Conservation (phyloP, 225 moss, liverwort and hornwort species). For the Pseudisothecium myosuroides region DNA sequence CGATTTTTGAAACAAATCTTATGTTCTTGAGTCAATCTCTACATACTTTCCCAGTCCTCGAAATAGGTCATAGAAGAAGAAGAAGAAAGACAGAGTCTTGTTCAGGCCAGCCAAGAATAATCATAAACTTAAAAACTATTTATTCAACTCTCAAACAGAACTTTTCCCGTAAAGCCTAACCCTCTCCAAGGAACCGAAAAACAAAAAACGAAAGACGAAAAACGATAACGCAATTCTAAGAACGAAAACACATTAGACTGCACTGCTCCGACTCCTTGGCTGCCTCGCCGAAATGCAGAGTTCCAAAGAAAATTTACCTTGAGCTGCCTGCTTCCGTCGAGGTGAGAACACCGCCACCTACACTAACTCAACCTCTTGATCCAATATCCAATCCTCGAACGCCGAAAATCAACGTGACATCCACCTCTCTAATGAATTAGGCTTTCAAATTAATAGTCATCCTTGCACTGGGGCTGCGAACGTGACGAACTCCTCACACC, state of each 20-base stretch:
- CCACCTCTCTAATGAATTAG: neutral
- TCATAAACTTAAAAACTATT: neutral
- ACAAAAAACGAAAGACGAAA: neutral
- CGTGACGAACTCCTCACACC: neutral
- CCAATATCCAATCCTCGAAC: neutral
- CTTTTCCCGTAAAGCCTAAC: neutral
- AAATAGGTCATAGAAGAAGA: neutral
- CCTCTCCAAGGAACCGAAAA: neutral
- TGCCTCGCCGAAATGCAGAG: neutral
- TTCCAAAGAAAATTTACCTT: neutral
- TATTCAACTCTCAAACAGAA: neutral
- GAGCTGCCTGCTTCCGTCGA: neutral
- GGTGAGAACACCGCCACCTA: neutral
- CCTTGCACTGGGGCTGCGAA: neutral
- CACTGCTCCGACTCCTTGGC: neutral
- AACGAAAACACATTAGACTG: neutral
- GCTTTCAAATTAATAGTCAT: slow-evolving; percentile 9
- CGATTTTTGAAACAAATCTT: neutral
- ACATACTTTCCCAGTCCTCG: neutral
- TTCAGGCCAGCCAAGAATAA: neutral
- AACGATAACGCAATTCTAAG: neutral
- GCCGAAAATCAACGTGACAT: neutral
- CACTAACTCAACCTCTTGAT: neutral
- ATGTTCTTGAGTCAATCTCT: neutral
- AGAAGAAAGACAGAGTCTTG: neutral